phyloP scores from a whole-genome alignment of 2,329 filamentous ascomycete genomes.

The Polytolypa hystricis region DNA sequence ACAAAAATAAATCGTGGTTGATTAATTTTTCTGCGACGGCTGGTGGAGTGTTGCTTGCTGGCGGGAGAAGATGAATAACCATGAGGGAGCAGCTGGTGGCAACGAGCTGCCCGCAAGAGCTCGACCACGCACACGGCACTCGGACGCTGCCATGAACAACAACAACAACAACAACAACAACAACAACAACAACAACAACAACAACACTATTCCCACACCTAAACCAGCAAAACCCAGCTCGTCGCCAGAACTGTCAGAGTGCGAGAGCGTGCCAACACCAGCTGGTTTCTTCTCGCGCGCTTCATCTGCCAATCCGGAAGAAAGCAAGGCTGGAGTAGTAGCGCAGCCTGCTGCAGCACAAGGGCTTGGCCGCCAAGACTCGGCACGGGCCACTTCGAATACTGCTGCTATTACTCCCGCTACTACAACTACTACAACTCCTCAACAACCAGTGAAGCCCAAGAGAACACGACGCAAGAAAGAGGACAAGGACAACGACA shows the following conservation, averaged over 20 bases:
- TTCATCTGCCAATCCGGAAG: background rate
- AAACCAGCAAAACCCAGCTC: background rate
- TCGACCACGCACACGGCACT: background rate
- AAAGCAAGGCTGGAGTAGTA: background rate
- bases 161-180: background rate
- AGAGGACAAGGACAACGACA: constrained; percentile 21
- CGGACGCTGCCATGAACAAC: background rate
- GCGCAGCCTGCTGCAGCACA: background rate
- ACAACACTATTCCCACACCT: background rate
- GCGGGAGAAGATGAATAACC: too few species aligned
- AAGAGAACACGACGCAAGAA: constrained; percentile 30
- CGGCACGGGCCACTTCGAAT: background rate
- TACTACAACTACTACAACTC: background rate
- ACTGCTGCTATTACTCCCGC: background rate
- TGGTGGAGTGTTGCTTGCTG: too few species aligned
- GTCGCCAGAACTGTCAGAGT: constrained; percentile 5
- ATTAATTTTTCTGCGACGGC: too few species aligned
- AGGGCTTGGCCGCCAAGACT: constrained; percentile 7
- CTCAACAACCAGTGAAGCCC: constrained; percentile 12
- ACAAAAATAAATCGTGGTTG: too few species aligned
- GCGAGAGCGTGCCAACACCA: constrained; percentile 10
- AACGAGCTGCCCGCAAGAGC: background rate
- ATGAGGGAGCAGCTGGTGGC: background rate
- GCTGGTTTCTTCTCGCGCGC: constrained; percentile 5
- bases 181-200: background rate